Evolutionary conservation across 805 yeast genomes (phyloP).

Genomic region (Diddensiella caesifluorescens): DNA sequence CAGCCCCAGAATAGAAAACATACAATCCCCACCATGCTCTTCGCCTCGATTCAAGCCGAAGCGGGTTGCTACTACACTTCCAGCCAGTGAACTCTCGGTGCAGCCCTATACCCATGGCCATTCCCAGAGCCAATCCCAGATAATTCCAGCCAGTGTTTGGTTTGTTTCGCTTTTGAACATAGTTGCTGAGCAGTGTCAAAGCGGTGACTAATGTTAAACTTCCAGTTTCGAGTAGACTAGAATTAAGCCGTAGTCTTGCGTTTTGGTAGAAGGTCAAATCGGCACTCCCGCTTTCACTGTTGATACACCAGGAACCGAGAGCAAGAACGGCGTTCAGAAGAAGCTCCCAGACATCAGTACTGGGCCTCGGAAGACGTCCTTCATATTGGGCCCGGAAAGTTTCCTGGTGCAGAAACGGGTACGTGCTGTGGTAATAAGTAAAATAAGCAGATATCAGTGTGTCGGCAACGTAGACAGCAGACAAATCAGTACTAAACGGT

Average conservation of each 20-base stretch:
- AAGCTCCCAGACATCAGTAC: slow-evolving; percentile 47
- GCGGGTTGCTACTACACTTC: slow-evolving; percentile 33
- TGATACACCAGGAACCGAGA: slow-evolving; percentile 63
- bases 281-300: slow-evolving; percentile 47
- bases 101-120: slow-evolving; percentile 63
- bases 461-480: background rate
- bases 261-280: slow-evolving; percentile 54
- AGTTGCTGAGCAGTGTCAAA: slow-evolving; percentile 50
- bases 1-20: slow-evolving; percentile 58
- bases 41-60: slow-evolving; percentile 51
- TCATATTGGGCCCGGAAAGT: slow-evolving; percentile 46
- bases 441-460: slow-evolving; percentile 48
- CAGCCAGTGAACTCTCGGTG: slow-evolving; percentile 48
- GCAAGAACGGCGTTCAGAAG: slow-evolving; percentile 54
- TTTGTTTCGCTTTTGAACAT: slow-evolving; percentile 58
- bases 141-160: slow-evolving; percentile 68
- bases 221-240: slow-evolving; percentile 54
- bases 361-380: slow-evolving; percentile 38
- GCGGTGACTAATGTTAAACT: slow-evolving; percentile 51
- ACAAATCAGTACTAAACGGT: slow-evolving; percentile 7
- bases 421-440: slow-evolving; percentile 53
- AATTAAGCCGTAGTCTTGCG: slow-evolving; percentile 42
- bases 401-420: slow-evolving; percentile 55
- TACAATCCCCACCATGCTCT: slow-evolving; percentile 66
- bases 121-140: slow-evolving; percentile 56